A percentile compares a stretch with the other conserved stretches of the same genome.
phyloP scores from a whole-genome alignment of 257 asterid species.

The Eucommia ulmoides region DNA sequence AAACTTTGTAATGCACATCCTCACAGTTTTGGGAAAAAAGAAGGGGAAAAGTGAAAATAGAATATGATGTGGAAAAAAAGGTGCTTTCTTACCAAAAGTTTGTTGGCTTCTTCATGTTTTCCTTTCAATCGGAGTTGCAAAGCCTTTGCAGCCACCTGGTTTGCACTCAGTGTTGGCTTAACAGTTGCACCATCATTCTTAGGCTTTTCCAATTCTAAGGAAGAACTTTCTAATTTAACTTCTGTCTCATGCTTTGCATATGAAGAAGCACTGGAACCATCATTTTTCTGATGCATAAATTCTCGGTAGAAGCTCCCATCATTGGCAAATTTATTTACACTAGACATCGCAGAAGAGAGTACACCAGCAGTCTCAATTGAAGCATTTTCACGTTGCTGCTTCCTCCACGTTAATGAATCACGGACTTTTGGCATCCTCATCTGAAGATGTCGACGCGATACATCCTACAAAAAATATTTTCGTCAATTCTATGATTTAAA shows the following conservation, averaged over 20 bases:
- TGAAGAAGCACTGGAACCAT: constrained; percentile 24
- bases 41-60: constrained; percentile 2
- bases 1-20: not conserved
- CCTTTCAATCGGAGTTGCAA: constrained; percentile 94
- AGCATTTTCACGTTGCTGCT: constrained; percentile 31
- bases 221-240: constrained; percentile 19
- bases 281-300: constrained; percentile 26
- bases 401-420: constrained; percentile 80
- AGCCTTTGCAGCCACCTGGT: constrained; percentile 92
- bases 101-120: constrained; percentile 83
- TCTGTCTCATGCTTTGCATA: constrained; percentile 13
- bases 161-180: constrained; percentile 53
- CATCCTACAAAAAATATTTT: constrained; percentile 24
- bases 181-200: constrained; percentile 25
- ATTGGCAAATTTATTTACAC: constrained; percentile 51
- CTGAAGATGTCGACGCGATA: constrained; percentile 26
- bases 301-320: constrained; percentile 71
- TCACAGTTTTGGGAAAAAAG: not conserved
- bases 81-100: constrained; percentile 47
- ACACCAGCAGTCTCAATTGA: constrained; percentile 53
- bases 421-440: constrained; percentile 76
- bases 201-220: constrained; percentile 15
- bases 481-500: constrained; percentile 6
- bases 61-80: not conserved
- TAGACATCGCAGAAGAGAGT: constrained; percentile 64